Base-by-base conservation (phyloP, 2,329 filamentous ascomycete species). In the Penicillium sclerotigenum region DNA sequence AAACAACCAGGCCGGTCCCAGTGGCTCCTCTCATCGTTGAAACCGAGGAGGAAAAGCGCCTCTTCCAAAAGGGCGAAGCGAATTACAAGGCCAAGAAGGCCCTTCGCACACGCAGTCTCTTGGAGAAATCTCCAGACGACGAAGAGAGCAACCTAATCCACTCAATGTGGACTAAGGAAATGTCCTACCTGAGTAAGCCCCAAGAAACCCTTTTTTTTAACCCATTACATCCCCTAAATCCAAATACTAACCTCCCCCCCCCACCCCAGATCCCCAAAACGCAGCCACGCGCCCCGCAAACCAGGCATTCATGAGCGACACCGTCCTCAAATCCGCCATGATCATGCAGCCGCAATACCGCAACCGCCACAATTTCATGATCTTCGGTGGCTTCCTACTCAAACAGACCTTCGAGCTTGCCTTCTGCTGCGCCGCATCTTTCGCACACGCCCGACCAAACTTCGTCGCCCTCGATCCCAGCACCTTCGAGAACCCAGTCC, bases 341-440 rank as follows among this genome's bases (percentile, higher is more conserved):
- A 89, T 91, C 61, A 90, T 90, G 87, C 87, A 90, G 68, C 88
- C 88, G 0, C 86, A 88, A 70, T 83, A 86, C 69, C 81, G 86
- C 46, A 87, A 87, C 70, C 74, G 85, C 2, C 87, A 90, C 71
- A 85, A 88, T 65, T 88, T 88, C 71, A 89, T 90, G 87, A 89
- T 91, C 52, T 91, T 90, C 65, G 88, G 88, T 49, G 88, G 88
- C 14, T 90, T 87, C 68, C 80, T 90, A 11, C 78, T 91, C 11
- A 88, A 89, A 68, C 85, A 88, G 66, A 88, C 87, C 0, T 90
- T 90, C 65, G 88, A 91, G 72, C 79, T 90, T 7, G 87, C 88
- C 1, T 91, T 90, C 73, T 89, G 87, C 70, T 88, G 86, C 66
- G 87, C 86, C 0, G 86, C 87, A 1, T 84, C 84, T 9, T 89